A percentile compares a stretch with the other conserved stretches of the same genome.
Conservation (phyloP, 495 filamentous ascomycete genomes). For the Neurospora sp. region DNA sequence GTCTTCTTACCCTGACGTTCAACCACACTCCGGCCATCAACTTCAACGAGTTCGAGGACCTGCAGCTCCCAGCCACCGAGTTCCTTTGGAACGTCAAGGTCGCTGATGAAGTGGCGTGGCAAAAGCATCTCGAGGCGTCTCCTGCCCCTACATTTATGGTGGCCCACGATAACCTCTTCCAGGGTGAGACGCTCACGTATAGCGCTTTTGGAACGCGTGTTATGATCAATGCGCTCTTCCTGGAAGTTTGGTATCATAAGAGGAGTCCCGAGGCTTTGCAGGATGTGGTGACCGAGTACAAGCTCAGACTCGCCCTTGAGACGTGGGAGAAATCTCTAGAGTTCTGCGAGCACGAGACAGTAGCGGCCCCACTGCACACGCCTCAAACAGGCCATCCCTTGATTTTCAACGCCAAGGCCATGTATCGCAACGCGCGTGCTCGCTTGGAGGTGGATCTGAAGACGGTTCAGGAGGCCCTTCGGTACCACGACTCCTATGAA, state of each 20-base stretch:
- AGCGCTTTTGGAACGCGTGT: slow-evolving; percentile 96
- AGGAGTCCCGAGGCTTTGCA: slow-evolving; percentile 91
- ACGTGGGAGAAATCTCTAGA: slow-evolving; percentile 97
- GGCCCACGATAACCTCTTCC: slow-evolving; percentile 90
- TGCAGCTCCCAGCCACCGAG: slow-evolving; percentile 88
- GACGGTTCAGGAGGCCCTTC: slow-evolving; percentile 88
- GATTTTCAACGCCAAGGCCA: slow-evolving; percentile 97
- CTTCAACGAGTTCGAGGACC: slow-evolving; percentile 93
- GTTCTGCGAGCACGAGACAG: slow-evolving; percentile 84
- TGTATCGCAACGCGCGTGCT: slow-evolving; percentile 89
- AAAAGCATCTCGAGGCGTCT: slow-evolving; percentile 59
- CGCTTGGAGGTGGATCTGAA: slow-evolving; percentile 93
- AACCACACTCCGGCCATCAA: slow-evolving; percentile 95
- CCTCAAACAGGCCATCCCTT: slow-evolving; percentile 96
- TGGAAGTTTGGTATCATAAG: slow-evolving; percentile 98
- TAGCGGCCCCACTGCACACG: slow-evolving; percentile 81
- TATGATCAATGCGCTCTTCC: slow-evolving; percentile 97
- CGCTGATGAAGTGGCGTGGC: slow-evolving; percentile 72
- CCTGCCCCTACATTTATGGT: slow-evolving; percentile 77
- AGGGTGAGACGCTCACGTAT: slow-evolving; percentile 83
- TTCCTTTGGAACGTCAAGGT: slow-evolving; percentile 85
- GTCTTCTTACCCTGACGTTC: slow-evolving; percentile 88
- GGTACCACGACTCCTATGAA: slow-evolving; percentile 94
- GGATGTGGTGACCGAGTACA: slow-evolving; percentile 97
- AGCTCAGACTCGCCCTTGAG: slow-evolving; percentile 87